Evolutionary conservation across 441 rosid species (phyloP).

Genomic region (Kokia cookei): DNA sequence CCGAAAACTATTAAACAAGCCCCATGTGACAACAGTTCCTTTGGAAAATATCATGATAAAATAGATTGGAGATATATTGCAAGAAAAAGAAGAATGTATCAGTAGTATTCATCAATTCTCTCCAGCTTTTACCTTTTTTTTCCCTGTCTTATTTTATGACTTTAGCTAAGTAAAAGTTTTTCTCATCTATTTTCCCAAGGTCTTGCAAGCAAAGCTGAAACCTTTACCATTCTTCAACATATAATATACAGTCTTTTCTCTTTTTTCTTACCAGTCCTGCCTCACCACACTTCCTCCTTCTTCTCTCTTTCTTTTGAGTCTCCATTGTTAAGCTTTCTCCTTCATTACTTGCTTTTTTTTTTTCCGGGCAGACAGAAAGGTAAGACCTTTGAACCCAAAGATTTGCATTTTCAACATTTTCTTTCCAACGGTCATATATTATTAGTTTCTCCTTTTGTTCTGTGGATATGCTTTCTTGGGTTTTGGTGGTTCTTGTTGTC

Average conservation of each 20-base stretch:
- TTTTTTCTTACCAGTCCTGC: slow-evolving; percentile 6
- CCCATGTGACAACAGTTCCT: background rate
- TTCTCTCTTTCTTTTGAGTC: background rate
- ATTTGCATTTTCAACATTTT: background rate
- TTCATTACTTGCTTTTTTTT: slow-evolving; percentile 14
- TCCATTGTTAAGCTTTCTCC: slow-evolving; percentile 4
- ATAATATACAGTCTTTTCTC: background rate
- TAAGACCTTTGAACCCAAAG: slow-evolving; percentile 16
- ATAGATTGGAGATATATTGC: background rate
- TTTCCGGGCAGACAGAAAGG: slow-evolving; percentile 28
- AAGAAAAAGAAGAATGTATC: background rate
- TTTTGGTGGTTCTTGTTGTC: slow-evolving; percentile 35
- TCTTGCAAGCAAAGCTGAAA: slow-evolving; percentile 9
- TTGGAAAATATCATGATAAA: slow-evolving; percentile 1
- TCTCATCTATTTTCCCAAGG: slow-evolving; percentile 27
- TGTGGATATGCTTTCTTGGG: slow-evolving; percentile 32
- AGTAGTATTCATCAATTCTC: background rate
- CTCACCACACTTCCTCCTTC: background rate
- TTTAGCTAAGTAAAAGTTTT: background rate
- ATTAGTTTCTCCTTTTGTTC: background rate
- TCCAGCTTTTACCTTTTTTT: background rate
- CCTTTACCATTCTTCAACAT: slow-evolving; percentile 33
- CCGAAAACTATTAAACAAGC: too few relatives aligned
- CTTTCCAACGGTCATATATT: slow-evolving; percentile 20
- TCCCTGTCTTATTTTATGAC: background rate